Conservation (phyloP, 148 eudicot genomes). For the Vaccinium darrowii region DNA sequence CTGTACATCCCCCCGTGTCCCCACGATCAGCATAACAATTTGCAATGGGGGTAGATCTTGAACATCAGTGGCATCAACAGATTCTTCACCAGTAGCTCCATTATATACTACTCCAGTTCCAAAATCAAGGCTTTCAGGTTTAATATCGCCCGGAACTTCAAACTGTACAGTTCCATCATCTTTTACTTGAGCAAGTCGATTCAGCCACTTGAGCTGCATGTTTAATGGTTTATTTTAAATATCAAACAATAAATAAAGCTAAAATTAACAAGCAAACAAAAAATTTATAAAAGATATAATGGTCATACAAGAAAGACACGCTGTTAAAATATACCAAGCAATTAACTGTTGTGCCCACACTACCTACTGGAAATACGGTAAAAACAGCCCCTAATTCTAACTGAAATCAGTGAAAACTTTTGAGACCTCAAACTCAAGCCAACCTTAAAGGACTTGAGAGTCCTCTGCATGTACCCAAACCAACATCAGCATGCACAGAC, state of each 20-base stretch:
- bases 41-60: slow-evolving; percentile 67
- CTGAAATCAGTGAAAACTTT: neutral
- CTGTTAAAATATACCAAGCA: neutral
- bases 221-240: slow-evolving; percentile 11
- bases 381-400: neutral
- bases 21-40: slow-evolving; percentile 89
- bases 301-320: neutral
- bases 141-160: slow-evolving; percentile 74
- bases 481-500: neutral
- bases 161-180: slow-evolving; percentile 80
- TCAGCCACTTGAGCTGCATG: slow-evolving; percentile 69
- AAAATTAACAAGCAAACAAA: neutral
- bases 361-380: neutral
- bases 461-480: neutral
- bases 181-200: slow-evolving; percentile 67
- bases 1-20: slow-evolving; percentile 93
- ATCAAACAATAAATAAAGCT: neutral
- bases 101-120: slow-evolving; percentile 37
- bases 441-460: neutral
- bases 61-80: slow-evolving; percentile 38
- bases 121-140: slow-evolving; percentile 43
- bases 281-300: neutral
- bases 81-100: slow-evolving; percentile 47
- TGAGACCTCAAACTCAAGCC: slow-evolving; percentile 2
- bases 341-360: neutral